Evolutionary conservation across 192 early-diverging fungal genomes (phyloP).

Genomic region (Coemansia sp.): DNA sequence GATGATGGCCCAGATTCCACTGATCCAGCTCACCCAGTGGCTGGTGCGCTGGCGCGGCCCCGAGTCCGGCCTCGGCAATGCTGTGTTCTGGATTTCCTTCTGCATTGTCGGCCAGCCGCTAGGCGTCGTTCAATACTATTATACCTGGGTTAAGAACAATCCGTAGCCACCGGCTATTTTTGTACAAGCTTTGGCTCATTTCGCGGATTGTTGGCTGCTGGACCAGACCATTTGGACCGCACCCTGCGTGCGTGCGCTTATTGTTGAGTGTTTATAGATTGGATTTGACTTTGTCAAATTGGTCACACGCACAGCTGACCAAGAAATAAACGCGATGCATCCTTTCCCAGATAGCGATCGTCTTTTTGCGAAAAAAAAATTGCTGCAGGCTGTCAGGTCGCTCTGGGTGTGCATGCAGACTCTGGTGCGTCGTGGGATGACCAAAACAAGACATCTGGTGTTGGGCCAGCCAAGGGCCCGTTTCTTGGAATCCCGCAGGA

Average conservation of each 20-base stretch:
- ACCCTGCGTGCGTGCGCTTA: not conserved
- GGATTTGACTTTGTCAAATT: not conserved
- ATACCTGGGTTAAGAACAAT: conserved; percentile 60
- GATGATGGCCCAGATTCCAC: conserved; percentile 75
- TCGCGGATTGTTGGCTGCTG: not conserved
- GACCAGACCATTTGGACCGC: not conserved
- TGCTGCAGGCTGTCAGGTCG: too few relatives aligned
- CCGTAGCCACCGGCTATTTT: conserved; percentile 34
- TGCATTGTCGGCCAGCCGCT: conserved; percentile 79
- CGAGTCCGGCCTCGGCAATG: conserved; percentile 69
- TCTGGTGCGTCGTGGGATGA: not conserved
- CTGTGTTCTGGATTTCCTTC: conserved; percentile 79
- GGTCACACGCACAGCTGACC: not conserved
- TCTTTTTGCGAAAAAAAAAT: not conserved
- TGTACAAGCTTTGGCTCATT: not conserved
- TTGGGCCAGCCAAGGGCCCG: not conserved
- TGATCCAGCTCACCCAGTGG: conserved; percentile 68
- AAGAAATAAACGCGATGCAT: too few relatives aligned
- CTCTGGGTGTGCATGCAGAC: not conserved
- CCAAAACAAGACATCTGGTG: not conserved
- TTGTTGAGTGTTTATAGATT: not conserved
- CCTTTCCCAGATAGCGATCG: not conserved
- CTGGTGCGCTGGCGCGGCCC: conserved; percentile 68
- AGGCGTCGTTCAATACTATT: conserved; percentile 70
- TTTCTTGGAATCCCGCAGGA: not conserved